These are phyloP conservation scores for Naganishia onofrii DNA, from an alignment of 768 basidiomycete genomes.

Conservation along the genomic window DNA sequence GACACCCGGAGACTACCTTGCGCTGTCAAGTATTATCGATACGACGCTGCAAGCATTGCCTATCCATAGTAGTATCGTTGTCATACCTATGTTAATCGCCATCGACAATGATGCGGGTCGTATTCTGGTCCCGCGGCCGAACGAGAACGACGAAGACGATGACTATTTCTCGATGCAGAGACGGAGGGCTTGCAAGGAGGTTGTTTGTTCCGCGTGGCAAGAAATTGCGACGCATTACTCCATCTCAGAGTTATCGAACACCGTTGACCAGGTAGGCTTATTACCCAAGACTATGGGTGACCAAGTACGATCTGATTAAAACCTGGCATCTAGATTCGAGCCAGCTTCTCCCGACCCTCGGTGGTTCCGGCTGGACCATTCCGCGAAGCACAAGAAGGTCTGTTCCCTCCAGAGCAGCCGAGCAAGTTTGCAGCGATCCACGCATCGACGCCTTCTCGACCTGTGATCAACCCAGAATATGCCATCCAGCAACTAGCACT, in stretches of 20 bases:
- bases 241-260: constrained; percentile 57
- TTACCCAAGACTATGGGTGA: not conserved
- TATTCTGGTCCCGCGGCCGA: constrained; percentile 48
- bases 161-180: constrained; percentile 55
- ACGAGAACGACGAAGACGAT: constrained; percentile 38
- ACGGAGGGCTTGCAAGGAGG: constrained; percentile 60
- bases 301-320: not conserved
- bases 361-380: constrained; percentile 17
- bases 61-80: constrained; percentile 68
- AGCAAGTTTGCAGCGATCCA: constrained; percentile 42
- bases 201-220: constrained; percentile 67
- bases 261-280: constrained; percentile 39
- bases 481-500: constrained; percentile 63
- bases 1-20: constrained; percentile 69
- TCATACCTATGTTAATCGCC: constrained; percentile 81
- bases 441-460: constrained; percentile 35
- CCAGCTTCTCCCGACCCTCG: constrained; percentile 15
- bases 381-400: constrained; percentile 13
- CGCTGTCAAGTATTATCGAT: constrained; percentile 66
- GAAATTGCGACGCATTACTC: constrained; percentile 71
- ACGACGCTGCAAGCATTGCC: constrained; percentile 72
- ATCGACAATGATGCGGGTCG: constrained; percentile 59
- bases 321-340: not conserved
- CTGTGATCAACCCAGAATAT: constrained; percentile 59
- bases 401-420: constrained; percentile 1